Percentiles rank a stretch among this genome's conserved stretches.
Evolutionary conservation across 768 basidiomycete species (phyloP).

Genomic region (Pulveroboletus ravenelii): DNA sequence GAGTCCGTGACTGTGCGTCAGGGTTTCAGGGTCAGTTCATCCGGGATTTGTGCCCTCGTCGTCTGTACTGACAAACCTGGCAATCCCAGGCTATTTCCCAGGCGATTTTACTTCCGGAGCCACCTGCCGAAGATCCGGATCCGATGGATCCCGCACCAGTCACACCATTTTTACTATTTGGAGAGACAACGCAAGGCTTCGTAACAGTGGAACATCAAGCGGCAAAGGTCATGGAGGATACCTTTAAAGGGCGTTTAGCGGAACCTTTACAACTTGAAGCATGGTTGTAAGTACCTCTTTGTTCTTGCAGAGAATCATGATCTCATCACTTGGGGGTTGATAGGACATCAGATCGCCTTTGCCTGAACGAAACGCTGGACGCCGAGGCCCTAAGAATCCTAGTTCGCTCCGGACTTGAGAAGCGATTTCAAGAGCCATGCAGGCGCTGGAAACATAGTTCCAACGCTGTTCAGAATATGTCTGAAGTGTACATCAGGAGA

Average conservation of each 20-base stretch:
- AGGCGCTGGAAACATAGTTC: conserved; percentile 20
- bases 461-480: not conserved
- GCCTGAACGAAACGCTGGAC: conserved; percentile 20
- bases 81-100: conserved; percentile 2
- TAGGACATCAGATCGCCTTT: conserved; percentile 24
- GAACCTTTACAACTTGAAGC: conserved; percentile 10
- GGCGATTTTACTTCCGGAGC: conserved; percentile 5
- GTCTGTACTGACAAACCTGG: conserved; percentile 15
- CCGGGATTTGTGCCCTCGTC: conserved; percentile 11
- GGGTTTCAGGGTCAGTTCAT: conserved; percentile 38
- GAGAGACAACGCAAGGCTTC: conserved; percentile 41
- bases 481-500: not conserved
- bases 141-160: conserved; percentile 5
- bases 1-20: conserved; percentile 40
- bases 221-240: not conserved
- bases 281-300: conserved; percentile 16
- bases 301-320: not conserved
- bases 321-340: not conserved
- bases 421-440: conserved; percentile 23
- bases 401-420: conserved; percentile 24
- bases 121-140: conserved; percentile 2
- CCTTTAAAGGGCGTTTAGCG: not conserved
- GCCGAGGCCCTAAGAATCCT: conserved; percentile 27
- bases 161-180: conserved; percentile 31
- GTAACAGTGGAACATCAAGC: conserved; percentile 30